phyloP scores from a whole-genome alignment of 441 rosid species.

The Pelargonium myrrhifolium region DNA sequence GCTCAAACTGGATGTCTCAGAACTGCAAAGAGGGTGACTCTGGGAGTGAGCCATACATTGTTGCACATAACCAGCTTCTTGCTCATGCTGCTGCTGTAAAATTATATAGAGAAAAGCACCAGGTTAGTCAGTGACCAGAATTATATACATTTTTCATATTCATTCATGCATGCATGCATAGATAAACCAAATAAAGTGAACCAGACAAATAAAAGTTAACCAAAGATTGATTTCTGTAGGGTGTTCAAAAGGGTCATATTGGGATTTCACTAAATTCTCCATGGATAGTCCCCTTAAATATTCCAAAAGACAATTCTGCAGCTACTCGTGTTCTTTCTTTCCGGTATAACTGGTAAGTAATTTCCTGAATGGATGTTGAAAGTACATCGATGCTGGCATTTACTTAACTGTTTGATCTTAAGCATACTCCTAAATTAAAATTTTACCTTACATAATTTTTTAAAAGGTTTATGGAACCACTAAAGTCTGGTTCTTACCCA shows the following conservation, averaged over 20 bases:
- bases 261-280: slow-evolving; percentile 44
- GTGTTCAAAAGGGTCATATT: slow-evolving; percentile 34
- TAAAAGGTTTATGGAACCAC: slow-evolving; percentile 17
- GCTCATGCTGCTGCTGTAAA: slow-evolving; percentile 58
- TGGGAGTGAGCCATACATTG: slow-evolving; percentile 46
- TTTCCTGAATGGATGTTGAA: not conserved
- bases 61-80: slow-evolving; percentile 47
- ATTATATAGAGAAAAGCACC: slow-evolving; percentile 32
- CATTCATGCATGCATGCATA: too few relatives aligned
- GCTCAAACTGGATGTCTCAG: slow-evolving; percentile 32
- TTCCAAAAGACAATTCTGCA: slow-evolving; percentile 29
- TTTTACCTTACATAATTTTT: not conserved
- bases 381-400: too few relatives aligned
- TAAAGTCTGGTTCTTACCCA: slow-evolving; percentile 38
- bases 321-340: slow-evolving; percentile 44
- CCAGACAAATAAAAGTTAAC: too few relatives aligned
- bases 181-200: not conserved
- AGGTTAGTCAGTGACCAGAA: slow-evolving; percentile 25
- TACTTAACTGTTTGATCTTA: too few relatives aligned
- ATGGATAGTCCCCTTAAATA: slow-evolving; percentile 49
- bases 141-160: not conserved
- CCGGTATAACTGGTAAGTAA: slow-evolving; percentile 50
- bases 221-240: not conserved
- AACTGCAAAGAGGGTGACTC: slow-evolving; percentile 51
- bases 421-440: too few relatives aligned